Evolutionary conservation across 2,329 filamentous ascomycete species (phyloP), one percentile per base, ranked within the genome.

Genomic region (Sclerotinia minor): DNA sequence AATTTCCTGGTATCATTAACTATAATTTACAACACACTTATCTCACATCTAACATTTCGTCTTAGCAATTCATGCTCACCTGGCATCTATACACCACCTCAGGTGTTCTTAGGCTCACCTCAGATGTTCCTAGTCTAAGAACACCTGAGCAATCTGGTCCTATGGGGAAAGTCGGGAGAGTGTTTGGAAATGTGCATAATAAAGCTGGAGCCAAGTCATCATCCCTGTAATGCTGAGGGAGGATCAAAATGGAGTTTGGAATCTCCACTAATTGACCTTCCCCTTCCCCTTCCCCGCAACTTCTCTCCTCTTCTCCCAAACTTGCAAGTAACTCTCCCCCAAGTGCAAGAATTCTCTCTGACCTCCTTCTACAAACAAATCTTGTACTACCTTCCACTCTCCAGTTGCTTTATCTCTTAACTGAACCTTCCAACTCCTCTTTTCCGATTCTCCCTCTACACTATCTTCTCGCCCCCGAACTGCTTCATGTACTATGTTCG

Each of bases 371-470:
- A 99, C 94, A 77, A 90, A 97, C 72, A 99, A 78, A 81, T 99
- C 95, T 81, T 99, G 95, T 67, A 94, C 90, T 68, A 96, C 87
- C 95, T 95, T 99, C 77, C 96, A 91, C 45, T 91, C 90, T 29
- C 89, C 87, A 26, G 89, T 85, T 32, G 88, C 89, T 76, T 92
- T 90, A 35, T 97, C 92, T 74, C 88, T 84, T 63, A 99, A 80
- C 81, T 99, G 95, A 29, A 93, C 92, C 78, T 96, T 93, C 94
- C 95, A 99, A 17, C 93, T 92, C 78, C 96, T 82, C 80, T 92
- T 91, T 80, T 97, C 94, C 55, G 89, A 92, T 73, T 92, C 94
- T 58, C 94, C 94, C 65, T 96, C 93, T 1, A 96, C 94, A 64
- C 87, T 88, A 71, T 94, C 92, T 72, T 94, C 92, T 72, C 87